These are phyloP conservation scores for Starmerella asiatica DNA, from an alignment of 805 yeast genomes.

Conservation along the genomic window DNA sequence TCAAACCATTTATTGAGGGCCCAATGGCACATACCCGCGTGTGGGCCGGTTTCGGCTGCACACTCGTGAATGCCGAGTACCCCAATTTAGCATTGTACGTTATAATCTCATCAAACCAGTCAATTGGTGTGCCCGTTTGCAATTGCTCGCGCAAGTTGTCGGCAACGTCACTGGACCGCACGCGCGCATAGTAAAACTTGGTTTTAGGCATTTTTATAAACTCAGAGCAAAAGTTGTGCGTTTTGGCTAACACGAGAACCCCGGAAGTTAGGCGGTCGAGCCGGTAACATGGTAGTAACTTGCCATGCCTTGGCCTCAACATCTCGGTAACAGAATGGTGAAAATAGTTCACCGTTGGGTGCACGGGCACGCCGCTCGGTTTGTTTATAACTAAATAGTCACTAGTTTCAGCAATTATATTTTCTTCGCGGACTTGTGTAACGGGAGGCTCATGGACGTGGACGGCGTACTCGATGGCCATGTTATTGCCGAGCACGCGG, in stretches of 20 bases:
- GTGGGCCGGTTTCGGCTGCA: constrained; percentile 11
- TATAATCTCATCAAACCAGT: constrained; percentile 13
- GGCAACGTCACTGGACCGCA: neutral
- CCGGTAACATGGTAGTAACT: constrained; percentile 20
- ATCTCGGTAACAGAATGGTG: constrained; percentile 35
- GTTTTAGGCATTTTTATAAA: constrained; percentile 4
- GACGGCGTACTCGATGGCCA: constrained; percentile 57
- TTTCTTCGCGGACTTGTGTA: constrained; percentile 29
- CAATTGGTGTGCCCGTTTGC: neutral
- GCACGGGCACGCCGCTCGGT: constrained; percentile 90
- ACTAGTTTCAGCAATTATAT: constrained; percentile 52
- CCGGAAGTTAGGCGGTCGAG: constrained; percentile 23
- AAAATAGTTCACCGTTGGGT: constrained; percentile 76
- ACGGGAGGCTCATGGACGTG: constrained; percentile 91
- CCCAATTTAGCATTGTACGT: constrained; percentile 21
- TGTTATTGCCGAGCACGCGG: constrained; percentile 56
- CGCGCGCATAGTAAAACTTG: constrained; percentile 16
- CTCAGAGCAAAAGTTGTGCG: constrained; percentile 8
- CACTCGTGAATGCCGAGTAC: constrained; percentile 9
- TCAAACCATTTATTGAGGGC: constrained; percentile 3
- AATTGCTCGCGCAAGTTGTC: neutral
- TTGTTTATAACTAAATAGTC: constrained; percentile 71
- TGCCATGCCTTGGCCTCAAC: constrained; percentile 13
- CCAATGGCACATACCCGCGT: constrained; percentile 7
- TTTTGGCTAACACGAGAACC: constrained; percentile 18